Evolutionary conservation across 805 yeast genomes (phyloP), one percentile per base, ranked within the genome.

Genomic region (Monosporozyma servazzii): DNA sequence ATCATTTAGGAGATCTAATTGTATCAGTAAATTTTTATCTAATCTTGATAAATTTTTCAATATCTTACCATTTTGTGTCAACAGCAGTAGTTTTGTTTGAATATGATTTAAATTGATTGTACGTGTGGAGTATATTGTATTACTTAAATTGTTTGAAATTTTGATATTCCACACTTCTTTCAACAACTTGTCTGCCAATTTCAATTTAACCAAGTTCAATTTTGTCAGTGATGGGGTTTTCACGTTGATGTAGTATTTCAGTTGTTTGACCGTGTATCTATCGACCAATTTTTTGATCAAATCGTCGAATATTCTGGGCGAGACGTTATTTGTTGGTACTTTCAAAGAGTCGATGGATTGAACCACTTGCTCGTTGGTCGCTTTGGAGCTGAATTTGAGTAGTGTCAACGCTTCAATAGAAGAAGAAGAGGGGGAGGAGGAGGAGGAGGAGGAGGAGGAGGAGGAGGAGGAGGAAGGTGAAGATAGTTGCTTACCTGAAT

Each of bases 1-100:
- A 30, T 50, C 50, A 31, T 44, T 49, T 23, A 51, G 48, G 31
- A 50, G 29, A 33, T 54, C 50, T n/a, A 54, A 27, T 39, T 52
- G 54, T 25, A 54, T 46, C 2, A 43, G 39, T 11, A 54, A 20
- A 21, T 54, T 50, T 20, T 42, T 36, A 21, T 66, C 65, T 27
- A 66, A 53, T 18, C 65, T 55, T 3, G 66, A 58, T 37, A 66
- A 57, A 51, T 66, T 66, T 39, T 63, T 58, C 17, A 66, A 51
- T 18, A 66, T 62, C 56, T 62, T 66, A 49, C 70, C 69, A 50
- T 64, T 65, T 47, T 65, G 59, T 10, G 70, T 65, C 23, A 64
- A 53, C 29, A 66, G 43, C 33, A 66, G 48, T 15, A 65, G 53
- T 39, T 53, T 53, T 5, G 52, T 29, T 23, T 51, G 45, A 20